Evolutionary conservation across 345 rosid genomes (phyloP), one percentile per base, ranked within the genome.

Genomic region (Cardamine resedifolia): DNA sequence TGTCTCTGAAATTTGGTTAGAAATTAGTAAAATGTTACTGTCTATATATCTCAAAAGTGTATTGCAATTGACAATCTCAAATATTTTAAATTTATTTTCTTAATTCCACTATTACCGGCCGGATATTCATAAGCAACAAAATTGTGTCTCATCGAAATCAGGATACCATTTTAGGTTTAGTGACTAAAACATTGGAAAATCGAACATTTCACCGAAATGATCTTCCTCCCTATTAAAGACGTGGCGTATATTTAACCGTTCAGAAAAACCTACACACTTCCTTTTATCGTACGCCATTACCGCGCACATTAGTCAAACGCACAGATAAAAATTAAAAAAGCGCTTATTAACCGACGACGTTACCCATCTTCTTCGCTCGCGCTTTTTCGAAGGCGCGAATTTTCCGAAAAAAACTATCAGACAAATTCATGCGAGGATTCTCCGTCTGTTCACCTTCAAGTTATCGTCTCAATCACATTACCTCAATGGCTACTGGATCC

Each of bases 401-500:
- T 61, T 16, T 15, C 10, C 14, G 12, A 72, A 44, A 44, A 62
- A 10, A n/a, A 10, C 20, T 57, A 0, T 66, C 73, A 7, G 38
- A 53, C 7, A 34, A 63, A 10, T 27, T 10, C 24, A 69, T 44
- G 70, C 70, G 70, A 71, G 38, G 62, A 49, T 50, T 71, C 56
- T 21, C 68, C 2, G 30, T 64, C 39, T 64, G 16, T 28, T 57
- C 67, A 51, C 19, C 61, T n/a, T 56, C 74, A 52, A 61, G 21
- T 28, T 30, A 44, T 14, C 39, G 58, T 27, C 28, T 18, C 26
- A 79, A 66, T 11, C 77, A 83, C 41, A 6, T 36, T 14, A 34
- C 39, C 61, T 43, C 78, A 3, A 81, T 88, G 91, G 52, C 88
- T 10, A 27, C 85, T 36, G 68, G 77, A 44, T 88, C 90, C 47